Evolutionary conservation across 2,329 filamentous ascomycete genomes (phyloP), one percentile per base, ranked within the genome.

Genomic region (Sphaerulina populicola): DNA sequence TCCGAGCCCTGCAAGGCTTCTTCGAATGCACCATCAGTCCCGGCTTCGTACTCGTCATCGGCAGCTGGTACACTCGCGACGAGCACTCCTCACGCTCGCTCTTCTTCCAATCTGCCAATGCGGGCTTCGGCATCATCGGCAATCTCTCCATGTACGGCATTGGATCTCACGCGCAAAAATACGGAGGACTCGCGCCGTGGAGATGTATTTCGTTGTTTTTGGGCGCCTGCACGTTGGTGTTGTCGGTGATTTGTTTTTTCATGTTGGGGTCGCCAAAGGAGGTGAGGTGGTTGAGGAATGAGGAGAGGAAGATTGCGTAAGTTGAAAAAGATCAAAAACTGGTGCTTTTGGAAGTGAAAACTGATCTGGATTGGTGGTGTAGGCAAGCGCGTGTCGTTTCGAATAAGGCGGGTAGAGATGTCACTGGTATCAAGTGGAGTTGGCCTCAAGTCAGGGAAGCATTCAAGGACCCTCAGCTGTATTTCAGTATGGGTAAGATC

Each of bases 21-120:
- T 70, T 69, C 48, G 67, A 69, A 48, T 68, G 67, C 48, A 68
- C 66, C 4, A 68, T 70, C 40, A 63, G 59, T 0, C 66, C 68
- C 0, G 67, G 66, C 6, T 69, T 68, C 47, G 58, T 69, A 2
- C 57, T 68, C 3, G 59, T 69, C 14, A 62, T 67, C 33, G 64
- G 65, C 0, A 62, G 57, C 4, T 70, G 66, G 67, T 69, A 70
- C 37, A 57, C 60, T 2, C 61, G 62, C 0, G 61, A 68, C 18
- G 68, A 69, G 44, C 68, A 70, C 44, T 58, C 65, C 2, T 60
- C 63, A 7, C 61, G 68, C 6, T 59, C 66, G 1, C 60, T 70
- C 0, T 65, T 70, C 54, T 70, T 67, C 61, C 65, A 68, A 41
- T 66, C 64, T 8, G 66, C 68, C 23, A 68, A 68, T 30, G 66